Conservation (phyloP, 2,329 filamentous ascomycete species). For the Chaetoscypha palmicola region DNA sequence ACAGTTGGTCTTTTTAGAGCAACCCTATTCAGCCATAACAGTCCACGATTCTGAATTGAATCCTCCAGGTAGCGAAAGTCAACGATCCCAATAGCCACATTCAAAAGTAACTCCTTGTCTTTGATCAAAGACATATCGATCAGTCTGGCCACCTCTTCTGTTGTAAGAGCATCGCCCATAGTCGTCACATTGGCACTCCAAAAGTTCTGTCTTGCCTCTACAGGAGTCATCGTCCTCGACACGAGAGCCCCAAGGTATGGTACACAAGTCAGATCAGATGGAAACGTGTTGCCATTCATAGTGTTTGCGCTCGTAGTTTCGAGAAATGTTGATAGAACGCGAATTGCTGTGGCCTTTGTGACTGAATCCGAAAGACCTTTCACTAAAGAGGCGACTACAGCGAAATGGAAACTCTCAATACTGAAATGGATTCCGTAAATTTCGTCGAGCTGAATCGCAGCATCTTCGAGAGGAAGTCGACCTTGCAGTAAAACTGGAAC, state of each 20-base stretch:
- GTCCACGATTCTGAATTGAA: constrained; percentile 49
- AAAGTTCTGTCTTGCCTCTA: constrained; percentile 56
- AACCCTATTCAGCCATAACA: constrained; percentile 54
- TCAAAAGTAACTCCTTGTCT: constrained; percentile 56
- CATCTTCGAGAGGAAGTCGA: constrained; percentile 53
- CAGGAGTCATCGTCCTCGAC: constrained; percentile 46
- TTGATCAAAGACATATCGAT: constrained; percentile 42
- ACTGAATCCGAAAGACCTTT: constrained; percentile 56
- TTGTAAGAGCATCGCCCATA: constrained; percentile 35
- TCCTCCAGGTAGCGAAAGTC: constrained; percentile 62
- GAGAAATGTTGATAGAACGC: constrained; percentile 55
- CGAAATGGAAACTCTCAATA: constrained; percentile 58
- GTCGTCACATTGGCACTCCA: constrained; percentile 52
- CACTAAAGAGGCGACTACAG: constrained; percentile 56
- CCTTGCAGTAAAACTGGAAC: constrained; percentile 54
- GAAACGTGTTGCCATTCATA: constrained; percentile 20
- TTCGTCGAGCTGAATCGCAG: constrained; percentile 54
- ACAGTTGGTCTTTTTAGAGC: constrained; percentile 49
- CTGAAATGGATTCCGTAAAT: constrained; percentile 60
- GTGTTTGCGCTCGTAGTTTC: constrained; percentile 39
- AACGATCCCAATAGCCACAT: constrained; percentile 56
- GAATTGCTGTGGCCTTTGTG: constrained; percentile 51
- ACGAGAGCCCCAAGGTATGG: constrained; percentile 57
- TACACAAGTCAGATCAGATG: constrained; percentile 27
- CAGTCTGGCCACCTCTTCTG: constrained; percentile 35